phyloP scores from a whole-genome alignment of 2,329 filamentous ascomycete genomes.

The Xylaria polymorpha region DNA sequence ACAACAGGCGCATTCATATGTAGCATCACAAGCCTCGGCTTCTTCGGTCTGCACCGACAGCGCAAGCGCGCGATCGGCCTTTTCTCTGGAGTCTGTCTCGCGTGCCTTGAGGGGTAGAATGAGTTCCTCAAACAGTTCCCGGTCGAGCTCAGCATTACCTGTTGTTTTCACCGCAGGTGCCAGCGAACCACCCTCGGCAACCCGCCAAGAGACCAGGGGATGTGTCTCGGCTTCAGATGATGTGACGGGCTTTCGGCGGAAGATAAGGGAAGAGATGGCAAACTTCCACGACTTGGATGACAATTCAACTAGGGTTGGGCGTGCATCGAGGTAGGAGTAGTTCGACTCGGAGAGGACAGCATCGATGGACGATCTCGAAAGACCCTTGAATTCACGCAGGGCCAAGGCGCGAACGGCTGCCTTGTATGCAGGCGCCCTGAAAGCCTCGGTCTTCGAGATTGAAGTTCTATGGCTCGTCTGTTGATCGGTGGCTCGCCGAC shows the following conservation, averaged over 20 bases:
- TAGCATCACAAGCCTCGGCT: constrained; percentile 66
- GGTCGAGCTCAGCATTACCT: constrained; percentile 71
- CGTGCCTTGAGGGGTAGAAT: constrained; percentile 64
- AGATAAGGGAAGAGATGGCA: constrained; percentile 76
- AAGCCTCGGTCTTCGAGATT: constrained; percentile 71
- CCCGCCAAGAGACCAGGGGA: constrained; percentile 71
- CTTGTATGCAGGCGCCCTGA: constrained; percentile 75
- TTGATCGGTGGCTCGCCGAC: constrained; percentile 60
- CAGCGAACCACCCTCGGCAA: constrained; percentile 65
- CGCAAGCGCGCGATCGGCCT: constrained; percentile 65
- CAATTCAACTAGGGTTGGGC: constrained; percentile 74
- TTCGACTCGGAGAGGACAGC: constrained; percentile 85
- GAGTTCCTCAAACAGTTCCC: constrained; percentile 69
- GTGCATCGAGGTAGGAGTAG: constrained; percentile 78
- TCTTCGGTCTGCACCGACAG: constrained; percentile 67
- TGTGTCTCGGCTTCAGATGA: constrained; percentile 68
- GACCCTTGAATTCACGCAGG: constrained; percentile 79
- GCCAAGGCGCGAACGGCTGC: constrained; percentile 74
- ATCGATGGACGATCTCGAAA: constrained; percentile 78
- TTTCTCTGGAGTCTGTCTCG: constrained; percentile 58
- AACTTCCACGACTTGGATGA: constrained; percentile 82
- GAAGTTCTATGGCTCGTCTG: constrained; percentile 47
- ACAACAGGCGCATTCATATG: constrained; percentile 82
- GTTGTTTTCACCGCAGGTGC: constrained; percentile 73
- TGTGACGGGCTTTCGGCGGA: constrained; percentile 69